Percentiles rank a stretch among this genome's conserved stretches.
phyloP scores from a whole-genome alignment of 495 filamentous ascomycete species.

The Xylaria intraflava region DNA sequence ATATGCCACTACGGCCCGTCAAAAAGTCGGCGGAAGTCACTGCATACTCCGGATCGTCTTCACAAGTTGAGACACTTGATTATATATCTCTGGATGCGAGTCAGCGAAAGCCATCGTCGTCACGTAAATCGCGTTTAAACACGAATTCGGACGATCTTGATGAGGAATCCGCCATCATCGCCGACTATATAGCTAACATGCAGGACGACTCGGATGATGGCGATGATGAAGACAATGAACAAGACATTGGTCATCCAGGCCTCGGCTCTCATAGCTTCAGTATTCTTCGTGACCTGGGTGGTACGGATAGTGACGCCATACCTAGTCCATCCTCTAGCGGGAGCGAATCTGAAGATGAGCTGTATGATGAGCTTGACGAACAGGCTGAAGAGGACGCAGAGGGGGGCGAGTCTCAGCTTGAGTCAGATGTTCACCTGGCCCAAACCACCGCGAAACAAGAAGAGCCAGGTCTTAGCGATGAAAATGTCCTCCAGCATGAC shows the following conservation, averaged over 20 bases:
- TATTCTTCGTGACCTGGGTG: constrained; percentile 43
- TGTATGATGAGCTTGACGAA: constrained; percentile 21
- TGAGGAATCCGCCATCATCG: constrained; percentile 50
- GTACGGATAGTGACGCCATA: constrained; percentile 31
- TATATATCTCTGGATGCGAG: constrained; percentile 15
- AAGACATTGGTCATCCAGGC: constrained; percentile 9
- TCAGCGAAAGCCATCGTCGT: neutral
- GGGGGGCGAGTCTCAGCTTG: constrained; percentile 15
- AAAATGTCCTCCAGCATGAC: constrained; percentile 53
- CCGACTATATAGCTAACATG: constrained; percentile 77
- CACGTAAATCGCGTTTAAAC: neutral
- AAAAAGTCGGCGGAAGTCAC: constrained; percentile 12
- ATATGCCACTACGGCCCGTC: constrained; percentile 8
- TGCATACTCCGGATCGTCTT: constrained; percentile 1
- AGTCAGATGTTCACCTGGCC: constrained; percentile 51
- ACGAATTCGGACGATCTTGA: constrained; percentile 21
- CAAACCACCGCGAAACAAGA: constrained; percentile 58
- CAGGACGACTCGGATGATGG: constrained; percentile 23
- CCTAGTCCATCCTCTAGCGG: constrained; percentile 14
- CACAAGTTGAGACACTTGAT: neutral
- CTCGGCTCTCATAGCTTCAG: constrained; percentile 21
- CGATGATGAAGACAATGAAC: constrained; percentile 30
- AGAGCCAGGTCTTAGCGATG: constrained; percentile 53
- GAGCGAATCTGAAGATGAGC: constrained; percentile 12
- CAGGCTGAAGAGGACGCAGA: constrained; percentile 31